phyloP scores from a whole-genome alignment of 2,329 filamentous ascomycete species.

The Mycogone perniciosa region DNA sequence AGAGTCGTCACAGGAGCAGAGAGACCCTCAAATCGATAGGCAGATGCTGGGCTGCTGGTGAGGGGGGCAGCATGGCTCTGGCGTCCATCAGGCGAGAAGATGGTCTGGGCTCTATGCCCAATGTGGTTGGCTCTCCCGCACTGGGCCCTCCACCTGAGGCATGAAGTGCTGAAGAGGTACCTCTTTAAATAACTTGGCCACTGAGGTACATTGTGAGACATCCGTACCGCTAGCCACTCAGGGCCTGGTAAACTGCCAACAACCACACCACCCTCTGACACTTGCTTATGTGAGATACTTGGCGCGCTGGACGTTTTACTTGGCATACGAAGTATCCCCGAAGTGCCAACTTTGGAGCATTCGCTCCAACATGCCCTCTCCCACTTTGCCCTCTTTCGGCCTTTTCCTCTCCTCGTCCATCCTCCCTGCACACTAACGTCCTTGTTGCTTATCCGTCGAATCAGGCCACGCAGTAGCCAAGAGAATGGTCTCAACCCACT shows the following conservation, averaged over 20 bases:
- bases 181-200: constrained; percentile 2
- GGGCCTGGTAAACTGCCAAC: constrained; percentile 5
- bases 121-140: constrained; percentile 13
- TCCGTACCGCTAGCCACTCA: constrained; percentile 8
- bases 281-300: constrained; percentile 8
- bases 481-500: too few relatives aligned
- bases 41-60: constrained; percentile 4
- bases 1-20: constrained; percentile 17
- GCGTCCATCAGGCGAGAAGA: constrained; percentile 15
- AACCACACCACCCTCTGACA: constrained; percentile 9
- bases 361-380: not conserved
- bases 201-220: constrained; percentile 7
- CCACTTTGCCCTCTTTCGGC: constrained; percentile 8
- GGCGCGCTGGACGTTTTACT: not conserved
- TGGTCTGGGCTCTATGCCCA: constrained; percentile 8
- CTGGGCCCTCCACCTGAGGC: constrained; percentile 4
- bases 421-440: too few relatives aligned
- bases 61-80: constrained; percentile 6
- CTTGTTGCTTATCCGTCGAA: not conserved
- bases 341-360: constrained; percentile 1
- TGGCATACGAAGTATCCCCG: not conserved
- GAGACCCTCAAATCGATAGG: constrained; percentile 13
- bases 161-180: constrained; percentile 6
- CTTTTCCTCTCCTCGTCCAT: not conserved
- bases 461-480: not conserved